Conservation (phyloP, 192 early-diverging fungal genomes). For the Coemansia sp. region DNA sequence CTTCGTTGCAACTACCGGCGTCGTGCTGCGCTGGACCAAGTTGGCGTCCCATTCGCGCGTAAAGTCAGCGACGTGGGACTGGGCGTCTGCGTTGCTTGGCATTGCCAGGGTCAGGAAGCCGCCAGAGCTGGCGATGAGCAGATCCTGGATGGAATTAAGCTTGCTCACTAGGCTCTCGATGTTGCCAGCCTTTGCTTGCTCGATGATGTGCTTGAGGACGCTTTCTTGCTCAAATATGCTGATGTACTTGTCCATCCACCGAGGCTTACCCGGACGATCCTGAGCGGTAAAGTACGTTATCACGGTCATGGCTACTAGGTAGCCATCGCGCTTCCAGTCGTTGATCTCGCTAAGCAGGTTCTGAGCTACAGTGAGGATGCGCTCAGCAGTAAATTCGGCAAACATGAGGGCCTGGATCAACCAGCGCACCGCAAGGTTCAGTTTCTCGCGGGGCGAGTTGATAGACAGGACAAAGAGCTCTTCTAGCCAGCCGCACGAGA, state of each 20-base stretch:
- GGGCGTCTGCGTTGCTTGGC: conserved; percentile 7
- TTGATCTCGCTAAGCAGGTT: conserved; percentile 65
- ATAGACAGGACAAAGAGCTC: conserved; percentile 61
- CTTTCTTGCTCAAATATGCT: conserved; percentile 68
- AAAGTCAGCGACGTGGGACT: conserved; percentile 20
- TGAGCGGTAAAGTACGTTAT: conserved; percentile 44
- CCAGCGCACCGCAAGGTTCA: conserved; percentile 45
- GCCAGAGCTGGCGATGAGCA: conserved; percentile 4
- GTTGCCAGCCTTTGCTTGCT: conserved; percentile 13
- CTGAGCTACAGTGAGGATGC: conserved; percentile 67
- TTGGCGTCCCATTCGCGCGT: conserved; percentile 26
- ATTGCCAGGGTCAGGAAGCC: conserved; percentile 27
- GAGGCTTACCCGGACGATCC: conserved; percentile 34
- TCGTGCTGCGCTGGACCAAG: background rate
- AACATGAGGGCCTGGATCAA: conserved; percentile 61
- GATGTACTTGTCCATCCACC: conserved; percentile 60
- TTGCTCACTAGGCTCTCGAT: conserved; percentile 5
- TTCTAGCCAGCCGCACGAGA: conserved; percentile 53
- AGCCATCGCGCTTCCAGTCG: conserved; percentile 68
- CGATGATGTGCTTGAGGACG: conserved; percentile 58
- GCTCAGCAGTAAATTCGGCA: conserved; percentile 65
- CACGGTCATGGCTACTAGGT: conserved; percentile 53
- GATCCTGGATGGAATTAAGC: conserved; percentile 8
- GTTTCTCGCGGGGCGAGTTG: conserved; percentile 21
- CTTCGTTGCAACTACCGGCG: background rate